Percentiles rank a stretch among this genome's conserved stretches.
Evolutionary conservation across 192 early-diverging fungal species (phyloP).

Genomic region (Ambispora gerdemannii): DNA sequence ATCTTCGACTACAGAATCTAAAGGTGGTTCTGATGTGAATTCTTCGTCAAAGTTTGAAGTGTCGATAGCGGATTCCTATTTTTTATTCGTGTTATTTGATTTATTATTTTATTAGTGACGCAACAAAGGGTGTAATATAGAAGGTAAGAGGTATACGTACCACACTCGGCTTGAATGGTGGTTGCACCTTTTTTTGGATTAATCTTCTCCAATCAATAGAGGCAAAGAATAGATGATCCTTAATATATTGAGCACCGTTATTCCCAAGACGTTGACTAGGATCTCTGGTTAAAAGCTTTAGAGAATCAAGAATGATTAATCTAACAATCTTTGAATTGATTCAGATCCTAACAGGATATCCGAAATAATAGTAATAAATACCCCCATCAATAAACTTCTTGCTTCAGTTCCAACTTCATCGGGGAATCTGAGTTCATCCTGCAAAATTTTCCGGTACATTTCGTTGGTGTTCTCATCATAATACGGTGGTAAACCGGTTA

Average conservation of each 20-base stretch:
- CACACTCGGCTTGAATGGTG: constrained; percentile 91
- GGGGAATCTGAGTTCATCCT: constrained; percentile 85
- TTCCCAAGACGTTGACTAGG: constrained; percentile 79
- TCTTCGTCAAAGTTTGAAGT: constrained; percentile 98
- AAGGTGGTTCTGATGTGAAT: constrained; percentile 91
- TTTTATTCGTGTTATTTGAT: too few relatives aligned
- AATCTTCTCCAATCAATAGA: constrained; percentile 87
- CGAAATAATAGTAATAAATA: constrained; percentile 29
- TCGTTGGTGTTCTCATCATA: constrained; percentile 94
- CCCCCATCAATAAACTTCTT: constrained; percentile 60
- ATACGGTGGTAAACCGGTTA: constrained; percentile 87
- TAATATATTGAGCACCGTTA: constrained; percentile 87
- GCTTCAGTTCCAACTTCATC: constrained; percentile 67
- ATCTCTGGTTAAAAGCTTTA: constrained; percentile 72
- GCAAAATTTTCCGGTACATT: constrained; percentile 92
- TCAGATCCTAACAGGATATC: background rate
- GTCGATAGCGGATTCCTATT: constrained; percentile 72
- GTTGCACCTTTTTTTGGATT: constrained; percentile 86
- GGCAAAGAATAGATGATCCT: constrained; percentile 91
- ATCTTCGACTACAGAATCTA: constrained; percentile 82
- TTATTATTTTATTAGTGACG: too few relatives aligned
- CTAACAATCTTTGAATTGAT: too few relatives aligned
- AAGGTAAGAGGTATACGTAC: constrained; percentile 37
- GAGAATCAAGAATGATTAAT: background rate
- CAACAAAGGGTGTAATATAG: too few relatives aligned